Percentiles rank a stretch among this genome's conserved stretches.
Evolutionary conservation across 2,329 filamentous ascomycete species (phyloP).

Genomic region (Aspergillus tamarii): DNA sequence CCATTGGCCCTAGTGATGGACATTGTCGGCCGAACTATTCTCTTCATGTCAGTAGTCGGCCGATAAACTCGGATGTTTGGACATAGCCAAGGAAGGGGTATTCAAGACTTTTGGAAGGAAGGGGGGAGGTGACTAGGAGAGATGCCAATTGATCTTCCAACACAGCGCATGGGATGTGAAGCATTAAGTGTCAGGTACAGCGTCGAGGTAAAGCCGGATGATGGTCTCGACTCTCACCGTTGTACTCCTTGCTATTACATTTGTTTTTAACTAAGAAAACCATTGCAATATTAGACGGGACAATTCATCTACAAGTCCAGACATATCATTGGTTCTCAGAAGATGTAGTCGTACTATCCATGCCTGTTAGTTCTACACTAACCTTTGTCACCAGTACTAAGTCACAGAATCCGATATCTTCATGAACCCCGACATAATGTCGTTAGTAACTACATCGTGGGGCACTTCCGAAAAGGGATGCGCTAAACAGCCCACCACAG

Average conservation of each 20-base stretch:
- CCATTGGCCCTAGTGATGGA: slow-evolving; percentile 30
- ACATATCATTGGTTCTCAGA: background rate
- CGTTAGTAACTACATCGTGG: background rate
- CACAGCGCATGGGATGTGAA: background rate
- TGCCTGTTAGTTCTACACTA: background rate
- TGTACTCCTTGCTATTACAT: background rate
- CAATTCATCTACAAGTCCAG: background rate
- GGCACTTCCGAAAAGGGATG: background rate
- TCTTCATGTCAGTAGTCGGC: slow-evolving; percentile 24
- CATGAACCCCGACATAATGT: background rate
- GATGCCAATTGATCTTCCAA: background rate
- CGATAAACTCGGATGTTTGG: slow-evolving; percentile 23
- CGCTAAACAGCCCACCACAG: slow-evolving; percentile 32
- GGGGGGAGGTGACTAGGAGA: background rate
- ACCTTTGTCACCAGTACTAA: background rate
- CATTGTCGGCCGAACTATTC: slow-evolving; percentile 30
- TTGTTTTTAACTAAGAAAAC: background rate
- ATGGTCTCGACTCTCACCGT: background rate
- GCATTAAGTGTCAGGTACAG: background rate
- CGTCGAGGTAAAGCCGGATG: background rate
- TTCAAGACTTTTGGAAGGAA: background rate
- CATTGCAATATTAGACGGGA: background rate
- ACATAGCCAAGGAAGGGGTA: background rate
- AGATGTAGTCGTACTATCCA: background rate
- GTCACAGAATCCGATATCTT: background rate